Base-by-base conservation (phyloP, 169 alveolate species). In the Theileria annulata region DNA sequence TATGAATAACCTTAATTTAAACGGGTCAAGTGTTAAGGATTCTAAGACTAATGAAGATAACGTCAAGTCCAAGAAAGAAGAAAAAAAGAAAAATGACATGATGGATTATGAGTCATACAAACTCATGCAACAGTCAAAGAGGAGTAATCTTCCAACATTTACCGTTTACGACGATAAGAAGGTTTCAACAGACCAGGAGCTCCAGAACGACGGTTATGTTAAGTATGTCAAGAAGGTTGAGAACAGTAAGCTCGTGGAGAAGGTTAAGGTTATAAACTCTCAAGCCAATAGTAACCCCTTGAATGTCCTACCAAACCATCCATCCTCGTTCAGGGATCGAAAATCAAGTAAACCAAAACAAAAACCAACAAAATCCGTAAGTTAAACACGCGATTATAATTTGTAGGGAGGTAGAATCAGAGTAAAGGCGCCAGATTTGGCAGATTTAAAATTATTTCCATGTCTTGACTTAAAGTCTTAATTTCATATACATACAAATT, bases 121-220 rank as follows among this genome's bases (percentile, higher is more conserved):
- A 17, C 13, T 42, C 19, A 9, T 42, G 12, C 69, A 72, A n/a
- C 25, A 56, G 17, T 72, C 71, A 21, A 56, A 72, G 75, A 35
- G 71, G 31, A 56, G 51, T 3, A 72, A 72, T 9, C 13, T 72
- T 30, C 79, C 69, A 2, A 56, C 79, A 0, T 42, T 37, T 25
- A 56, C 69, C 12, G 63, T 35, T 3, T 23, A 62, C 13, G 71
- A 63, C 8, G 33, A 72, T 15, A 31, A 17, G 42, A 68, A 30
- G 19, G 70, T 72, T 27, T 30, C 49, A 5, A 72, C 79, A 5
- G 79, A 72, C 42, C 48, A 30, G 28, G 79, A 72, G 28, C 62
- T 72, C 33, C 67, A 58, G n/a, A 72, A 72, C 28, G 62, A 28
- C 59, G 79, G 69, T 21, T 72, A 72, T n/a, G 79, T 72, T 4